A percentile compares a stretch with the other conserved stretches of the same genome.
phyloP scores from a whole-genome alignment of 2,329 filamentous ascomycete species.

The Pleurostoma richardsiae region DNA sequence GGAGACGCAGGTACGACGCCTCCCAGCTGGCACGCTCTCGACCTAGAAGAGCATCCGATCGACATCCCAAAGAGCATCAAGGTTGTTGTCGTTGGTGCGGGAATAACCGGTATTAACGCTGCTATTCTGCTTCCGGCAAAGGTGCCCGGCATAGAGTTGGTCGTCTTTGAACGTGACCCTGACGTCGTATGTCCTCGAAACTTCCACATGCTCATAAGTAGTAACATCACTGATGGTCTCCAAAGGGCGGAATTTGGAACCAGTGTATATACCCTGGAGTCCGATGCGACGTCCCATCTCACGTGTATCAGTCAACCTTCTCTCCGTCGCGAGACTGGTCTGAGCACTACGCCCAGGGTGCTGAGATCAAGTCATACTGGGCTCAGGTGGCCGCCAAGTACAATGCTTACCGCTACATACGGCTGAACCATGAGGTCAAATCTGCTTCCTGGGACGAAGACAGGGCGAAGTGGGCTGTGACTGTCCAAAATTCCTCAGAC shows the following conservation, averaged over 20 bases:
- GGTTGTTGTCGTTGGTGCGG: neutral
- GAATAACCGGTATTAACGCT: neutral
- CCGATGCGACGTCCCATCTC: constrained; percentile 59
- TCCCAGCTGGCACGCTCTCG: neutral
- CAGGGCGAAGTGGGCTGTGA: constrained; percentile 48
- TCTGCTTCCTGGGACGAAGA: constrained; percentile 48
- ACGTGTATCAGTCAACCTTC: constrained; percentile 63
- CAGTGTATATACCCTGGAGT: constrained; percentile 51
- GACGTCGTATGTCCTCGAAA: neutral
- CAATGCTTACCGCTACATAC: constrained; percentile 51
- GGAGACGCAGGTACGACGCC: neutral
- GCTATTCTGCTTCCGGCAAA: neutral
- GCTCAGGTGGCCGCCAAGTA: constrained; percentile 55
- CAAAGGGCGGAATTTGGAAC: neutral
- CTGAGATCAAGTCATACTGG: constrained; percentile 61
- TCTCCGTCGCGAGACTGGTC: constrained; percentile 61
- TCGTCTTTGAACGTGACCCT: neutral
- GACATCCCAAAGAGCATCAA: neutral
- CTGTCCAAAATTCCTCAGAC: constrained; percentile 29
- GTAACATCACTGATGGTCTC: neutral
- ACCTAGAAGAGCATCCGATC: neutral
- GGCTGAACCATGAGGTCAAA: constrained; percentile 46
- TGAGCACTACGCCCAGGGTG: constrained; percentile 58
- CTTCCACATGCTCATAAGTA: neutral
- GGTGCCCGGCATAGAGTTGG: neutral